Base-by-base conservation (phyloP, 1,139 yeast genomes). In the Saccharomyces pastorianus region DNA sequence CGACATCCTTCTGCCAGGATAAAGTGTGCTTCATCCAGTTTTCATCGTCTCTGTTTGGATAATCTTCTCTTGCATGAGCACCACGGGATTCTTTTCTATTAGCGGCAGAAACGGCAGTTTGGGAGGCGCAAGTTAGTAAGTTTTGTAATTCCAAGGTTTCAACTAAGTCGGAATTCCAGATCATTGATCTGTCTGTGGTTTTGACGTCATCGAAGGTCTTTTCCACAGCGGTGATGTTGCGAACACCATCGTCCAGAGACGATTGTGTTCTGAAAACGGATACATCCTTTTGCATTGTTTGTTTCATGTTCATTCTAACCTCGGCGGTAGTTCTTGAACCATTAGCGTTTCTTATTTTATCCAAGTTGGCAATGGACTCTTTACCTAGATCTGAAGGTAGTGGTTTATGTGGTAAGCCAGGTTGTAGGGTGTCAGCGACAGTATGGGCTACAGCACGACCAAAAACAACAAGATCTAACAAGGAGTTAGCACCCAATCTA, bases 61-160 rank as follows among this genome's bases (percentile, higher is more conserved):
- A 91, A 74, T 93, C 99, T 75, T 93, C 99, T 79, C 98, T 87
- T 60, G 99, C 98, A 70, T 93, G 99, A 53, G 99, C 99, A 78
- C 99, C 99, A 81, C 99, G 89, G 50, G 97, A 90, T 78, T 93
- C 99, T 69, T 78, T 85, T 81, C 99, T 88, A 56, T 90, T 96
- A 59, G 95, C 91, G 53, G 99, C 99, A 58, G 96, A 84, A 63
- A 77, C 77, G 49, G 98, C 98, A 54, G 98, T 91, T 79, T 93
- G 99, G 64, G 88, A 84, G 59, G 99, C 99, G 80, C 97, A 90
- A 54, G 99, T 91, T 71, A 93, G 80, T 79, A 93, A 81, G 84
- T 93, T 93, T 76, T 91, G 97, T 72, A 93, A 80, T 76, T 93
- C 99, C 67, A 93, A 80, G 55, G 98, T 88, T 78, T 93, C 99